Evolutionary conservation across 768 basidiomycete species (phyloP).

Genomic region (Cubamyces sp.): DNA sequence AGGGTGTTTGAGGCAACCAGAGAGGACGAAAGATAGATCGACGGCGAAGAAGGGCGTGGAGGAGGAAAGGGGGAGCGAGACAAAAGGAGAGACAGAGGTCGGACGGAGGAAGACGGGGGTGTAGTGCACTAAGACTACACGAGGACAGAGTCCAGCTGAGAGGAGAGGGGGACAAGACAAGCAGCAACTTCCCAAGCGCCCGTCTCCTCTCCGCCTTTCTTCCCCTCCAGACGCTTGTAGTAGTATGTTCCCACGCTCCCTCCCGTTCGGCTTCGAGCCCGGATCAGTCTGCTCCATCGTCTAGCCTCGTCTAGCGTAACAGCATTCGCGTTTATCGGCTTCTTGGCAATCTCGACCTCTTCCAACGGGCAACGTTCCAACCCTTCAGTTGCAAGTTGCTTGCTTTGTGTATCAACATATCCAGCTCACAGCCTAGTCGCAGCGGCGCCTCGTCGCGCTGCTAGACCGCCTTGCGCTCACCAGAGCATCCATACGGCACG

Average conservation of each 20-base stretch:
- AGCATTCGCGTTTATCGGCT: no score
- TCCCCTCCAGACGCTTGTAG: not conserved
- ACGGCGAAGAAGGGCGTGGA: not conserved
- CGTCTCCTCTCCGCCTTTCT: not conserved
- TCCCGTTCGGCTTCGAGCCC: not conserved
- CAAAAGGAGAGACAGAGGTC: constrained; percentile 24
- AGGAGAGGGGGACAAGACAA: not conserved
- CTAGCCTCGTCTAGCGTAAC: no score
- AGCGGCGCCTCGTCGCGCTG: not conserved
- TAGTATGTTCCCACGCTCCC: constrained; percentile 4
- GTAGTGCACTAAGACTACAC: not conserved
- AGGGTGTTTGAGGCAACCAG: not conserved
- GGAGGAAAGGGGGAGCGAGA: not conserved
- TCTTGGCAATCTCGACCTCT: no score
- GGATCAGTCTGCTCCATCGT: not conserved
- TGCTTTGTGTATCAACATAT: no score
- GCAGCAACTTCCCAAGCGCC: not conserved
- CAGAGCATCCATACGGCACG: no score
- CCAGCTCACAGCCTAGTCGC: no score
- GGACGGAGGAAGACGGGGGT: not conserved
- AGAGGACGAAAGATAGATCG: not conserved
- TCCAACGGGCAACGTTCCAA: no score
- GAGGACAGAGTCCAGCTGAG: constrained; percentile 2
- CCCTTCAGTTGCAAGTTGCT: no score
- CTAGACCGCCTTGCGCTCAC: no score